Percentiles rank a stretch among this genome's conserved stretches.
These are phyloP conservation scores for Hyaloscypha finlandica DNA, from an alignment of 495 filamentous ascomycete genomes.

Conservation along the genomic window DNA sequence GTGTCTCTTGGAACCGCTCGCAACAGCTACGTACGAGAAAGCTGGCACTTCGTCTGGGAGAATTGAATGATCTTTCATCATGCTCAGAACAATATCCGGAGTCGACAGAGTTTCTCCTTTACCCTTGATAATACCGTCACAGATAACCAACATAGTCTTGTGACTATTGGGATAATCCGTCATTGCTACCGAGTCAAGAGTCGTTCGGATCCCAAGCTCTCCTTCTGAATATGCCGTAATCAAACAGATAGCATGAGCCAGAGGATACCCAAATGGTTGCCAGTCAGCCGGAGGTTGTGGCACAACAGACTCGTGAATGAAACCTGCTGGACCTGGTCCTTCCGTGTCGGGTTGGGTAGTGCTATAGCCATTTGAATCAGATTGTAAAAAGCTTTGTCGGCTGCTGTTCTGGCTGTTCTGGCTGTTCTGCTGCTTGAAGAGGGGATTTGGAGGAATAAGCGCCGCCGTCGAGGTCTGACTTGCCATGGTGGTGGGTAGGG, in stretches of 20 bases:
- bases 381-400: conserved; percentile 52
- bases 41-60: conserved; percentile 76
- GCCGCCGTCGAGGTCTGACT: conserved; percentile 83
- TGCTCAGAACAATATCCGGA: conserved; percentile 84
- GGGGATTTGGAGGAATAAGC: conserved; percentile 66
- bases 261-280: conserved; percentile 92
- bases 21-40: conserved; percentile 96
- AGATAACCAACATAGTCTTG: conserved; percentile 93
- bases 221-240: conserved; percentile 99
- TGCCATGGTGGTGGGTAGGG: conserved; percentile 87
- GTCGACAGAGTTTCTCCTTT: conserved; percentile 86
- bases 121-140: conserved; percentile 97
- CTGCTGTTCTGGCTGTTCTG: conserved; percentile 60
- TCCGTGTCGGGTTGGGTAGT: conserved; percentile 65
- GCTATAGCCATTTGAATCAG: conserved; percentile 43
- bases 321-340: conserved; percentile 75
- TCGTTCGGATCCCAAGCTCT: conserved; percentile 87
- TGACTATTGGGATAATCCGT: conserved; percentile 99
- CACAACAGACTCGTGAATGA: conserved; percentile 93
- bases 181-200: conserved; percentile 92
- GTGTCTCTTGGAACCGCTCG: conserved; percentile 93
- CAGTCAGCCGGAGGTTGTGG: conserved; percentile 97
- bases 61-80: conserved; percentile 91
- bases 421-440: conserved; percentile 75
- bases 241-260: conserved; percentile 90